Evolutionary conservation across 2,329 filamentous ascomycete species (phyloP).

Genomic region (Pyrenophora teres): DNA sequence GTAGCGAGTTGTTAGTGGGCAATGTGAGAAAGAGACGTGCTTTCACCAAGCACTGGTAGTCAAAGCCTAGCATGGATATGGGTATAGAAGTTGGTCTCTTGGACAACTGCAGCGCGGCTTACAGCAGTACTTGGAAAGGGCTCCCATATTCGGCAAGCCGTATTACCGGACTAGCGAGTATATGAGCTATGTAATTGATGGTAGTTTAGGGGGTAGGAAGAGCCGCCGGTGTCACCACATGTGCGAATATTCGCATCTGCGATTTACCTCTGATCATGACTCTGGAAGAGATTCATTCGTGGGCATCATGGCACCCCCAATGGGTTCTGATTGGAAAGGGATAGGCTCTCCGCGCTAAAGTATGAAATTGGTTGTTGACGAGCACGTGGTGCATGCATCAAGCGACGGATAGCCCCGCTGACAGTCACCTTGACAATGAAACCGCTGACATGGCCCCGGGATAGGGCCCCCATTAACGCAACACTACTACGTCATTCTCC

Average conservation of each 20-base stretch:
- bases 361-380: conserved; percentile 1
- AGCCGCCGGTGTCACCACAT: background rate
- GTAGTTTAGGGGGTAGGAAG: background rate
- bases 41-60: background rate
- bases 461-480: conserved; percentile 1
- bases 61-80: background rate
- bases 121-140: background rate
- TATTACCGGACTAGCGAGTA: background rate
- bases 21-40: conserved; percentile 1
- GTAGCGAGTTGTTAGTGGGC: background rate
- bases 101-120: background rate
- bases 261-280: background rate
- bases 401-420: conserved; percentile 15
- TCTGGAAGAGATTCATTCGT: background rate
- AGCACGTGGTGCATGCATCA: conserved; percentile 15
- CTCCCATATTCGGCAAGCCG: conserved; percentile 1
- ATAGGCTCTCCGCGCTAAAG: conserved; percentile 1
- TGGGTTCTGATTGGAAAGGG: background rate
- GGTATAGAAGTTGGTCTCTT: background rate
- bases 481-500: conserved; percentile 1
- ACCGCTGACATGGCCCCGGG: conserved; percentile 17
- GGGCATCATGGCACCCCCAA: background rate
- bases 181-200: background rate
- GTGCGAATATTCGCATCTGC: background rate
- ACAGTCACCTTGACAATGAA: conserved; percentile 9